phyloP scores from a whole-genome alignment of 2,329 filamentous ascomycete species.

The Salinomyces thailandicus region DNA sequence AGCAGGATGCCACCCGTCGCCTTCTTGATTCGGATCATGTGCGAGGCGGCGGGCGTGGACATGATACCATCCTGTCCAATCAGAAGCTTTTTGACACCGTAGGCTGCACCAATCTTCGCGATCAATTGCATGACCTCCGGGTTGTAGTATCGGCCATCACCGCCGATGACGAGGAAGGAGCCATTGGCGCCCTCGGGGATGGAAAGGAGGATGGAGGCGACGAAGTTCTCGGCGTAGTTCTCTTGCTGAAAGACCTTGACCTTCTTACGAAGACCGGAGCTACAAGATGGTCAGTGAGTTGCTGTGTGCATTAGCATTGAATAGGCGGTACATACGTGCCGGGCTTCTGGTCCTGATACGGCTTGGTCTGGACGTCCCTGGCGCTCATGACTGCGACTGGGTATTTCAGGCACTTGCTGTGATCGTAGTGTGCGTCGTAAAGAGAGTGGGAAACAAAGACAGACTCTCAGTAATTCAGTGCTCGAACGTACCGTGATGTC shows the following conservation, averaged over 20 bases:
- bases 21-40: constrained; percentile 87
- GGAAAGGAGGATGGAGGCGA: constrained; percentile 85
- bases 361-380: constrained; percentile 69
- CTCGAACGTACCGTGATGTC: too few species aligned
- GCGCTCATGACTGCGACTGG: constrained; percentile 49
- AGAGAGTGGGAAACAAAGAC: too few species aligned
- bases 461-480: too few species aligned
- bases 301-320: background rate
- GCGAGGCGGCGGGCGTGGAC: constrained; percentile 89
- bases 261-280: constrained; percentile 97
- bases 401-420: too few species aligned
- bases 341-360: constrained; percentile 94
- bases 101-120: constrained; percentile 91
- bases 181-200: constrained; percentile 89
- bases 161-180: constrained; percentile 88
- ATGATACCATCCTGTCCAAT: constrained; percentile 95
- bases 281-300: constrained; percentile 29
- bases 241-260: constrained; percentile 93
- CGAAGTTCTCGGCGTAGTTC: constrained; percentile 93
- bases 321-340: constrained; percentile 67
- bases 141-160: constrained; percentile 96
- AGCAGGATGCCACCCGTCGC: constrained; percentile 94
- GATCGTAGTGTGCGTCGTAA: too few species aligned
- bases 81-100: constrained; percentile 97
- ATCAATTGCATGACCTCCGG: constrained; percentile 93